Evolutionary conservation across 768 basidiomycete genomes (phyloP), one percentile per base, ranked within the genome.

Genomic region (Xerocomus spinulosus): DNA sequence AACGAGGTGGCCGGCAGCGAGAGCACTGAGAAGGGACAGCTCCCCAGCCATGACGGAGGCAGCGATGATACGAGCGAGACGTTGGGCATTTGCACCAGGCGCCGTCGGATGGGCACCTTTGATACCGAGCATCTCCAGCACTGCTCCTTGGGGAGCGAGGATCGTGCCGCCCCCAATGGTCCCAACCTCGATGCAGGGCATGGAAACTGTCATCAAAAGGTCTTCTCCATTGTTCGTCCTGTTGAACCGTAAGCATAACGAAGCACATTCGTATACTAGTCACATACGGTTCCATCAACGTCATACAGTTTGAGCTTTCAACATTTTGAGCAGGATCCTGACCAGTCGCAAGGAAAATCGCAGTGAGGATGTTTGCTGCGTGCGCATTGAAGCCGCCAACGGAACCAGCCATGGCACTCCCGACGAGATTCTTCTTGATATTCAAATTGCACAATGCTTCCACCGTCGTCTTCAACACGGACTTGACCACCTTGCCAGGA

Each of bases 261-360:
- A 48, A 18, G 56, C 17, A 21, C 0, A 13, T 44, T 41, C 33
- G 42, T 26, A 51, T 18, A 40, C 41, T 15, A 44, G 33, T 37
- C 46, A 56, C 91, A 68, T 66, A 96, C 87, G 93, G 84, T 68
- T 99, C 96, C 95, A 99, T 98, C 39, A 97, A 72, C 1, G 96
- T 99, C 75, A 99, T 95, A 69, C 96, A 99, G 65, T 92, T 94
- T 32, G 93, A 95, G 49, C 91, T 94, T 73, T 95, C 96, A 23
- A 99, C 95, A 66, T 97, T 97, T 75, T 99, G 96, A 7, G 96
- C 96, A 2, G 96, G 96, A 62, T 99, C 96, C 70, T 99, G 96
- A 15, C 96, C 96, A 32, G 93, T 95, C 14, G 96, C 96, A 54
- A 99, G 73, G 73, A 85, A 99, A 47, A 98, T 73, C 4, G 96